Evolutionary conservation across 2,329 filamentous ascomycete species (phyloP), one percentile per base, ranked within the genome.

Genomic region (Penicillium brevicompactum): DNA sequence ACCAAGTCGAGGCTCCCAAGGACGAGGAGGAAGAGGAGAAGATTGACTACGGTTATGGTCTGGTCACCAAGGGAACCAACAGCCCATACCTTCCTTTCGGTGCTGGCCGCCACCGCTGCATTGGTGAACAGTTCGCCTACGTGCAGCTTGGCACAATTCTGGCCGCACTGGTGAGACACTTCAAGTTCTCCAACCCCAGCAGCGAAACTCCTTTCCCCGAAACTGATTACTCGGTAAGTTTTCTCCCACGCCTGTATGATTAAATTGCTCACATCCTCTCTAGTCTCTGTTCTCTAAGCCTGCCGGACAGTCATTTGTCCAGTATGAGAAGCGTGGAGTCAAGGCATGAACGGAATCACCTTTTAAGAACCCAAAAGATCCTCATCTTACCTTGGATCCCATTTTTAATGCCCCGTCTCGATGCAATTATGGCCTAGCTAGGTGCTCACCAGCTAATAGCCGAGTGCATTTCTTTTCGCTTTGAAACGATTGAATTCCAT

Each of bases 71-170:
- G 81, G 93, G 93, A 53, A 88, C 91, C 13, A 86, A 85, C 56
- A 95, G 90, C 49, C 92, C 93, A 0, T 97, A 97, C 74, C 84
- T 97, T 46, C 93, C 93, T 2, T 97, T 97, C 70, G 93, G 93
- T 55, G 93, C 92, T 30, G 93, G 93, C 41, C 83, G 93, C 64
- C 93, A 97, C 77, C 84, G 93, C 63, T 97, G 93, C 77, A 97
- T 97, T 70, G 93, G 93, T 62, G 93, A 97, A 81, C 91, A 96
- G 70, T 97, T 97, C 74, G 93, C 93, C 64, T 96, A 95, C 72
- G 82, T 95, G 55, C 93, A 97, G 78, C 81, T 97, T 59, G 88
- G 92, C 71, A 92, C 91, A 43, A 95, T 97, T 63, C 80, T 88
- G 11, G 91, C 87, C 48, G 87, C 86, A 55, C 78, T 92, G 62